Conservation (phyloP, 164 flowering plant species). For the Magnolia sinica region DNA sequence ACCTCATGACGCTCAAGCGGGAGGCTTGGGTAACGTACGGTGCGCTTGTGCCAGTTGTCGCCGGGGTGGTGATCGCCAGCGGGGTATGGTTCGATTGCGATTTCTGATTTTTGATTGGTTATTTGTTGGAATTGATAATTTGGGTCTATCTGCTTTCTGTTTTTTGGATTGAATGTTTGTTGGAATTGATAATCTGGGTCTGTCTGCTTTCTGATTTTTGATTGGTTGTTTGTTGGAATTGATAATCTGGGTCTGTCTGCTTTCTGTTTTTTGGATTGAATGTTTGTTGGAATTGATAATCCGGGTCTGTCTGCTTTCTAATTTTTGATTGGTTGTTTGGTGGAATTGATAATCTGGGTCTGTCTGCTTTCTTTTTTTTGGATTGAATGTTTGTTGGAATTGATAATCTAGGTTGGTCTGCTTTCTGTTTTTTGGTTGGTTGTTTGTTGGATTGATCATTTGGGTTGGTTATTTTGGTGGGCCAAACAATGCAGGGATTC, state of each 20-base stretch:
- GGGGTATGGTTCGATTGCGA: conserved; percentile 40
- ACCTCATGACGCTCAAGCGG: conserved; percentile 56
- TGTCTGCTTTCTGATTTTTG: background rate
- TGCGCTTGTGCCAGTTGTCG: conserved; percentile 70
- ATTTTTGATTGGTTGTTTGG: background rate
- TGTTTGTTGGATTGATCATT: background rate
- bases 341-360: background rate
- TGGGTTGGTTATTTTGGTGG: background rate
- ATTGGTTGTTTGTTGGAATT: background rate
- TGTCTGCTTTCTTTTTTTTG: background rate
- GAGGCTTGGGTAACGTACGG: conserved; percentile 80
- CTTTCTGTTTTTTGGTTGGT: background rate
- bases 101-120: background rate
- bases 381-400: background rate
- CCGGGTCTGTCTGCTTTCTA: background rate
- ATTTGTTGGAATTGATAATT: background rate
- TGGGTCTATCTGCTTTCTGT: background rate
- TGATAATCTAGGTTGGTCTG: background rate
- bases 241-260: background rate
- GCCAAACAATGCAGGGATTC: background rate
- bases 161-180: background rate
- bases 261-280: background rate
- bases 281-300: background rate
- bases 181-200: background rate
- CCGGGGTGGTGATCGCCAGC: conserved; percentile 74